Percentiles rank a stretch among this genome's conserved stretches.
phyloP scores from a whole-genome alignment of 2,329 filamentous ascomycete species.

The Aspergillus hortae region DNA sequence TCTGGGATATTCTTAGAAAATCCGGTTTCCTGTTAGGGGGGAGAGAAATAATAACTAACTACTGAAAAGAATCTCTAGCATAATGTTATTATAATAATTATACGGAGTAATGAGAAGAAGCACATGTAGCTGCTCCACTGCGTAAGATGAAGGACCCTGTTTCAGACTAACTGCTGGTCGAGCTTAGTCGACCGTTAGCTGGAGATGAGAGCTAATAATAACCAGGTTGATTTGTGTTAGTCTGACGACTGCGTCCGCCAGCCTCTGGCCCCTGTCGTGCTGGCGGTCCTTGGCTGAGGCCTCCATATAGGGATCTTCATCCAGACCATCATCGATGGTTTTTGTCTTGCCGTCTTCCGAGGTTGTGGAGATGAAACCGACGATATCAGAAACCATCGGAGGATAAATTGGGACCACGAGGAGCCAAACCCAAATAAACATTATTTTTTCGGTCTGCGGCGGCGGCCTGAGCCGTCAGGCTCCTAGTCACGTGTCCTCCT shows the following conservation, averaged over 20 bases:
- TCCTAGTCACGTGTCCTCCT: not conserved
- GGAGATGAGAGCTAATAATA: not conserved
- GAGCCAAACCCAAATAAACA: not conserved
- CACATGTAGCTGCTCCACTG: not conserved
- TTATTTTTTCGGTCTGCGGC: not conserved
- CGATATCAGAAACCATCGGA: no score
- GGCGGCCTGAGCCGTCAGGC: not conserved
- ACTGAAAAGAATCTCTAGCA: no score
- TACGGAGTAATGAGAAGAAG: no score
- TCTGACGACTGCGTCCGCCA: not conserved
- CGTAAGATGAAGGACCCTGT: conserved; percentile 13
- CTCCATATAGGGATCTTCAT: no score
- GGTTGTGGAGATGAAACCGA: no score
- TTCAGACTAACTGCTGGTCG: conserved; percentile 5
- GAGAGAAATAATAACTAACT: not conserved
- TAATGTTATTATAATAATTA: no score
- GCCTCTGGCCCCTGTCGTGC: no score
- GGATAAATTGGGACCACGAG: not conserved
- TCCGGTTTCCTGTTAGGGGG: not conserved
- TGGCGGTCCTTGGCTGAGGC: no score
- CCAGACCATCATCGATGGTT: not conserved
- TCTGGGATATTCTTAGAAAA: not conserved
- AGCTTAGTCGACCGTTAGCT: not conserved
- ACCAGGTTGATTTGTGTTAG: not conserved
- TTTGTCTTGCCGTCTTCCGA: not conserved